Base-by-base conservation (phyloP, 805 yeast genomes). In the Lipomyces anomalus region DNA sequence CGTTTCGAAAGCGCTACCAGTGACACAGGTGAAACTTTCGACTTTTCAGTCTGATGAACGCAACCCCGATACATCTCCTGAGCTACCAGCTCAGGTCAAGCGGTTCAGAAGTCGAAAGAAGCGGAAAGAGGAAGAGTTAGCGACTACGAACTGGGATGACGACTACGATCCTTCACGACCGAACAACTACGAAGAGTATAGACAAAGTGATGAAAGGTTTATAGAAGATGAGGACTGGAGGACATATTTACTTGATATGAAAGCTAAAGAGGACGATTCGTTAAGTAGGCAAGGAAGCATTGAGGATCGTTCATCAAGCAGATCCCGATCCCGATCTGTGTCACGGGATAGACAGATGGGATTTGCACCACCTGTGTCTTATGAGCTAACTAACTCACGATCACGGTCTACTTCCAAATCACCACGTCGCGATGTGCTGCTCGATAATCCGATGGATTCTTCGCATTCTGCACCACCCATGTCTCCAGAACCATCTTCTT, bases 141-240 rank as follows among this genome's bases (percentile, higher is more conserved):
- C 32, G 21, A 34, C 38, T 20, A 18, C 40, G 16, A 51, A 51
- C 30, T 53, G 57, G 57, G 57, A 53, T n/a, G 56, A 47, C 20
- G 21, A 38, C 6, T 53, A 53, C 35, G 56, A 51, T 37, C 47
- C 48, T 9, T 22, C 26, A 23, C 42, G 44, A 3, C 57, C 57
- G 22, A 53, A 53, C 35, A 38, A 40, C 24, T 53, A 53, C 22
- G 50, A 47, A 17, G 50, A 51, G 22, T 53, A 44, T 40, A 47
- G 32, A 35, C 33, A 43, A 13, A 53, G 57, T 22, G 57, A 53
- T n/a, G 57, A 53, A 23, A 35, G 34, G 22, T 51, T 32, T 39
- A 23, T 37, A 43, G 57, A 53, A 29, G 53, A 51, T 35, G 57
- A 53, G 36, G 57, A 53, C 29, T 53, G 57, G 57, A 35, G 53